phyloP scores from a whole-genome alignment of 2,329 filamentous ascomycete species.

The Epichloe scottii region DNA sequence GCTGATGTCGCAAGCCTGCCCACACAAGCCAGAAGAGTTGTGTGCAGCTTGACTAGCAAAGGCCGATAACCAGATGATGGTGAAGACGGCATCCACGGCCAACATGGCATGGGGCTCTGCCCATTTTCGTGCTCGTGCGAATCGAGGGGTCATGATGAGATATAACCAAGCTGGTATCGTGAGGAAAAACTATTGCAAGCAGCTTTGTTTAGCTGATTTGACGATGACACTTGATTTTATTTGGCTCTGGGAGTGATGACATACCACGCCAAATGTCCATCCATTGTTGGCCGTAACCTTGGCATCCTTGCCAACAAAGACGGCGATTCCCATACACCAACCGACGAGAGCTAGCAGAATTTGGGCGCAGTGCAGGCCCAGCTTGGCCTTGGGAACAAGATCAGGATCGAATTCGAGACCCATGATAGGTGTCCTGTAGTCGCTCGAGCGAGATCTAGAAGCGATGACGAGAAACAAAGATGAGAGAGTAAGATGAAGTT shows the following conservation, averaged over 20 bases:
- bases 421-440: slow-evolving; percentile 18
- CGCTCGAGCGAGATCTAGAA: neutral
- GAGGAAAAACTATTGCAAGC: slow-evolving; percentile 44
- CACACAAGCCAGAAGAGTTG: slow-evolving; percentile 44
- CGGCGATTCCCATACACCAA: slow-evolving; percentile 47
- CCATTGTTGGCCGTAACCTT: slow-evolving; percentile 44
- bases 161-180: slow-evolving; percentile 52
- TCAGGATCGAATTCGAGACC: slow-evolving; percentile 41
- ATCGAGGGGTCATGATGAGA: slow-evolving; percentile 51
- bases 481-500: too few species aligned
- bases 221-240: neutral
- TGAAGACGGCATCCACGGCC: slow-evolving; percentile 42
- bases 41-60: slow-evolving; percentile 54
- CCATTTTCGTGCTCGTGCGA: slow-evolving; percentile 46
- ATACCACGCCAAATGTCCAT: slow-evolving; percentile 52
- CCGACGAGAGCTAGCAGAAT: slow-evolving; percentile 40
- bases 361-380: slow-evolving; percentile 44
- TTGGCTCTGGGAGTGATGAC: slow-evolving; percentile 13
- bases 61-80: slow-evolving; percentile 52
- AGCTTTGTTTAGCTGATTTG: neutral
- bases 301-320: slow-evolving; percentile 38
- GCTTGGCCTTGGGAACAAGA: slow-evolving; percentile 41
- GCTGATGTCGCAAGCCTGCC: slow-evolving; percentile 44
- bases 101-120: slow-evolving; percentile 52
- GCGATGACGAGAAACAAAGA: too few species aligned